Conservation (phyloP, 345 rosid genomes). For the Trapa incisa region DNA sequence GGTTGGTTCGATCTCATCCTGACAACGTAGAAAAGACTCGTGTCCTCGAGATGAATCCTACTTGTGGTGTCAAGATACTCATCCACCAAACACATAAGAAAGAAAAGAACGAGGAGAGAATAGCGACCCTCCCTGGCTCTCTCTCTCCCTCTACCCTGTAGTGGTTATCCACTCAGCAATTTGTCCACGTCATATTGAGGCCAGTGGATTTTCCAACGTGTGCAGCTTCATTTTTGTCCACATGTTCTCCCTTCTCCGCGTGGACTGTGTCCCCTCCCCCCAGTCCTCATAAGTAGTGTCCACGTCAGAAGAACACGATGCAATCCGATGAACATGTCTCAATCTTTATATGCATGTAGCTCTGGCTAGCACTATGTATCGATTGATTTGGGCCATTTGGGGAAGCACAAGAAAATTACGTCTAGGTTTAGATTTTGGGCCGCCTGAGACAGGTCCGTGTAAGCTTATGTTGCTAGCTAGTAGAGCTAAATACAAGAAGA, state of each 20-base stretch:
- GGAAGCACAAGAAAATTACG: no score
- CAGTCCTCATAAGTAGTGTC: background rate
- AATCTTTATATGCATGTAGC: no score
- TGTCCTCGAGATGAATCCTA: background rate
- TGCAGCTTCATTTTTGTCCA: conserved; percentile 5
- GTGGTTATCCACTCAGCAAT: conserved; percentile 4
- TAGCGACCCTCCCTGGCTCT: background rate
- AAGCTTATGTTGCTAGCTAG: no score
- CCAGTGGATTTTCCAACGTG: conserved; percentile 3
- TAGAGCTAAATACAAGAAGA: no score
- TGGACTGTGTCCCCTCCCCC: background rate
- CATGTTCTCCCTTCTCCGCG: background rate
- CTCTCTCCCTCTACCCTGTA: no score
- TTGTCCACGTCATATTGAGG: background rate
- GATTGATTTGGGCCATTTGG: no score
- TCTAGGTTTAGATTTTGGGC: no score
- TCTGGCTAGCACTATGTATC: no score
- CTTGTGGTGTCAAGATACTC: background rate
- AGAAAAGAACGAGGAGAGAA: background rate
- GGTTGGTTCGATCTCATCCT: background rate
- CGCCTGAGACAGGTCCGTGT: no score
- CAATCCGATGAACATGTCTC: no score
- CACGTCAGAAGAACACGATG: no score
- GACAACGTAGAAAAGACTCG: background rate
- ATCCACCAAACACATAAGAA: background rate